Evolutionary conservation across 352 stramenopile species (phyloP).

Genomic region (Thalassiosira pacifica): DNA sequence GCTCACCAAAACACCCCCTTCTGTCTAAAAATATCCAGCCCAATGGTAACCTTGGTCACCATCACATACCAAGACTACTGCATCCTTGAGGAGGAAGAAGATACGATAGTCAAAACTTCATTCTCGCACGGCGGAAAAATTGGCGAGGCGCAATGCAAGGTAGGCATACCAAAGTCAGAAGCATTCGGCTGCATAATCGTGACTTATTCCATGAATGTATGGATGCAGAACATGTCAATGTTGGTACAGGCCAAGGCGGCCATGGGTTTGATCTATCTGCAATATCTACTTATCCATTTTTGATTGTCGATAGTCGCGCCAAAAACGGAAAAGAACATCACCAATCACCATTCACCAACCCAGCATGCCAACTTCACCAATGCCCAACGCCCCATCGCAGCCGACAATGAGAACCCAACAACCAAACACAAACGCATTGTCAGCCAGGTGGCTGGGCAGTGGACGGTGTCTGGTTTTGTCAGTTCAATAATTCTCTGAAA

Average conservation of each 20-base stretch:
- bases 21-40: conserved; percentile 35
- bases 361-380: too few species aligned
- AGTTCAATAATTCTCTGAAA: too few species aligned
- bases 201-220: conserved; percentile 60
- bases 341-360: too few species aligned
- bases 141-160: conserved; percentile 33
- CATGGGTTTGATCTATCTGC: too few species aligned
- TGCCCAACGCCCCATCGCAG: too few species aligned
- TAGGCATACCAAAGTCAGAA: conserved; percentile 72
- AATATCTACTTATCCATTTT: too few species aligned
- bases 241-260: conserved; percentile 53
- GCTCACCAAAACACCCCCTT: conserved; percentile 69
- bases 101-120: neutral
- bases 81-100: conserved; percentile 29
- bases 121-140: neutral
- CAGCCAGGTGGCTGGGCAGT: too few species aligned
- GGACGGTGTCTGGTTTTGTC: too few species aligned
- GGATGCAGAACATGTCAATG: conserved; percentile 75
- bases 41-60: conserved; percentile 19
- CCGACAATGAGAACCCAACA: too few species aligned
- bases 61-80: conserved; percentile 40
- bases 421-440: too few species aligned
- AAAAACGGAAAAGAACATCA: too few species aligned
- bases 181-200: conserved; percentile 52
- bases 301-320: too few species aligned